Percentiles rank a stretch among this genome's conserved stretches.
These are phyloP conservation scores for Penicillium aurantiogriseum DNA, from an alignment of 2,329 filamentous ascomycete genomes.

Conservation along the genomic window DNA sequence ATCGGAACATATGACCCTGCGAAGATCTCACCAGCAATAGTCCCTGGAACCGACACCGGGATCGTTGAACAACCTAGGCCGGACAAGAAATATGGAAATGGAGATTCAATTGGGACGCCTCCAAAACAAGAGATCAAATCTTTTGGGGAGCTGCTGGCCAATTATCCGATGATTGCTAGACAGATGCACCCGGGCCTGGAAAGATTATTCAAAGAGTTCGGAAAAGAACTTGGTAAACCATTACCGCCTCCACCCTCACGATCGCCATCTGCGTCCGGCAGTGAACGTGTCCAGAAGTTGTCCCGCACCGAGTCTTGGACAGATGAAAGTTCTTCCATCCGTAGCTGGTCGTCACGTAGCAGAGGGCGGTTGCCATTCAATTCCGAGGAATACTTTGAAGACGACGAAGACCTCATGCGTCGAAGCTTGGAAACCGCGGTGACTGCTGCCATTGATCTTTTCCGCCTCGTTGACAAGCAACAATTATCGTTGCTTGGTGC, in stretches of 20 bases:
- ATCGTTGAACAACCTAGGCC: constrained; percentile 20
- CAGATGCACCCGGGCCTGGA: constrained; percentile 95
- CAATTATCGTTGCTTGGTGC: constrained; percentile 88
- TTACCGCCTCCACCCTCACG: constrained; percentile 67
- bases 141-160: constrained; percentile 83
- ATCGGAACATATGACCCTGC: constrained; percentile 78
- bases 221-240: constrained; percentile 78
- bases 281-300: constrained; percentile 28
- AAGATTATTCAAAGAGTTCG: constrained; percentile 85
- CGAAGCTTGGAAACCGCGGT: constrained; percentile 87
- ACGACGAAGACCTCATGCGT: constrained; percentile 89
- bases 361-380: constrained; percentile 49
- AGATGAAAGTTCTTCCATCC: constrained; percentile 38
- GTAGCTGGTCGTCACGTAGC: constrained; percentile 35
- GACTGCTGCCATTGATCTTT: constrained; percentile 89
- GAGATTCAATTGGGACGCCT: constrained; percentile 38
- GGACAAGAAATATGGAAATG: constrained; percentile 22
- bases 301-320: constrained; percentile 35
- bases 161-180: constrained; percentile 91
- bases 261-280: constrained; percentile 55
- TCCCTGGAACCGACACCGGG: constrained; percentile 43
- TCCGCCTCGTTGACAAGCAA: constrained; percentile 92
- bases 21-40: constrained; percentile 66
- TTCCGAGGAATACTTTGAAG: constrained; percentile 72
- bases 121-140: constrained; percentile 85